These are phyloP conservation scores for Chalciporus chontae DNA, from an alignment of 768 basidiomycete genomes.

Conservation along the genomic window DNA sequence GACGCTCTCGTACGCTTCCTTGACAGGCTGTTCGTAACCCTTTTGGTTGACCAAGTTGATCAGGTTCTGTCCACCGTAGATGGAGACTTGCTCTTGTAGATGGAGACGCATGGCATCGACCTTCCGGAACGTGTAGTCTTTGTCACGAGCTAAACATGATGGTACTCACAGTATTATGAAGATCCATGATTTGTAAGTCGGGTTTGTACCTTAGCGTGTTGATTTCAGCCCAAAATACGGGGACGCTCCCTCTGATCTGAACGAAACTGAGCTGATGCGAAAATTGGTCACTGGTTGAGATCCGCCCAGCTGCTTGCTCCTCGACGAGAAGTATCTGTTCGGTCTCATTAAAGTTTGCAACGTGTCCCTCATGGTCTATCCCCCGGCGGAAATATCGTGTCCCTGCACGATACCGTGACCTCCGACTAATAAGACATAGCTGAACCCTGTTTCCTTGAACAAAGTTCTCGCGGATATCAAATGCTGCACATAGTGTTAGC, in stretches of 20 bases:
- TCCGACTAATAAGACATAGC: slow-evolving; percentile 86
- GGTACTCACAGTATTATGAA: slow-evolving; percentile 71
- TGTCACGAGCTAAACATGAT: background rate
- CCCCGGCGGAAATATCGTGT: slow-evolving; percentile 97
- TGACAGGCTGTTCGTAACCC: slow-evolving; percentile 89
- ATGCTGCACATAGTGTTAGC: slow-evolving; percentile 49
- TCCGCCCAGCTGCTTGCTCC: slow-evolving; percentile 41
- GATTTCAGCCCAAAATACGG: slow-evolving; percentile 94
- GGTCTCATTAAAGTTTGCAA: slow-evolving; percentile 97
- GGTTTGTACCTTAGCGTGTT: slow-evolving; percentile 95
- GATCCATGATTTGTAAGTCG: slow-evolving; percentile 94
- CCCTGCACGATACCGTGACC: slow-evolving; percentile 91
- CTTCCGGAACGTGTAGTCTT: slow-evolving; percentile 36
- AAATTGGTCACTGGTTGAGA: slow-evolving; percentile 43
- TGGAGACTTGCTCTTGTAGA: slow-evolving; percentile 62
- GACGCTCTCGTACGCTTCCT: slow-evolving; percentile 89
- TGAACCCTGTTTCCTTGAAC: slow-evolving; percentile 78
- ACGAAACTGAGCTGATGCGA: slow-evolving; percentile 77
- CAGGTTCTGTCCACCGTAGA: slow-evolving; percentile 76
- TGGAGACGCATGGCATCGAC: slow-evolving; percentile 69
- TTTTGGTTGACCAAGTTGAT: slow-evolving; percentile 94
- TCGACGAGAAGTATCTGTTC: slow-evolving; percentile 90
- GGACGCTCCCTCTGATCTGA: slow-evolving; percentile 91
- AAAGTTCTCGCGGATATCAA: slow-evolving; percentile 74
- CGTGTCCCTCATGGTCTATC: slow-evolving; percentile 83